Percentiles rank a stretch among this genome's conserved stretches.
Evolutionary conservation across 129 eudicot genomes (phyloP).

Genomic region (Silybum marianum): DNA sequence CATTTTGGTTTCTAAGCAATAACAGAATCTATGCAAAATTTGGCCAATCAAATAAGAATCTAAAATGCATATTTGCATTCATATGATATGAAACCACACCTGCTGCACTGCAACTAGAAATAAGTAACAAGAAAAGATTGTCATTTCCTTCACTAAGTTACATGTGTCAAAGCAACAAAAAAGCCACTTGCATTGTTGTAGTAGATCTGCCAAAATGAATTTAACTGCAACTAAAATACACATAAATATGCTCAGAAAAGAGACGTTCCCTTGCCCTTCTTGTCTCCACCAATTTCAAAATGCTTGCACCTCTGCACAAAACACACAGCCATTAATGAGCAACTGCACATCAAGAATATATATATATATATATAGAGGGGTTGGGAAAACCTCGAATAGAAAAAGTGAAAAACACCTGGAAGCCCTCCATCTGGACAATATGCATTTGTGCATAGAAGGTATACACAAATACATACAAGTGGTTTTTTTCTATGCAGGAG

Average conservation of each 20-base stretch:
- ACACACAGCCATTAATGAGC: neutral
- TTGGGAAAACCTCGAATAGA: too few species aligned
- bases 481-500: too few species aligned
- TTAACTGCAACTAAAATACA: conserved; percentile 16
- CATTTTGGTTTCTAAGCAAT: too few species aligned
- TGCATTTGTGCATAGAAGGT: too few species aligned
- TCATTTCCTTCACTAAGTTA: neutral
- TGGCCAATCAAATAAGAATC: too few species aligned
- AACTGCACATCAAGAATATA: neutral
- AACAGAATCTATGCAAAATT: too few species aligned
- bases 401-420: too few species aligned
- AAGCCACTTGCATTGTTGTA: conserved; percentile 18
- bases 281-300: conserved; percentile 51
- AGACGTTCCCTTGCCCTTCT: conserved; percentile 49
- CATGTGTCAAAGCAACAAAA: conserved; percentile 4
- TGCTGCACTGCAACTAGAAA: neutral
- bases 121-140: too few species aligned
- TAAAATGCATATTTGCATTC: too few species aligned
- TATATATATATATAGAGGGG: too few species aligned
- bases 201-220: conserved; percentile 12
- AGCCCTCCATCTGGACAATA: too few species aligned
- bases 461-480: too few species aligned
- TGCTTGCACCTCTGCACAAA: conserved; percentile 46
- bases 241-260: conserved; percentile 29
- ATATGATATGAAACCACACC: neutral